These are phyloP conservation scores for Oleoguttula mirabilis DNA, from an alignment of 495 filamentous ascomycete genomes.

Conservation along the genomic window DNA sequence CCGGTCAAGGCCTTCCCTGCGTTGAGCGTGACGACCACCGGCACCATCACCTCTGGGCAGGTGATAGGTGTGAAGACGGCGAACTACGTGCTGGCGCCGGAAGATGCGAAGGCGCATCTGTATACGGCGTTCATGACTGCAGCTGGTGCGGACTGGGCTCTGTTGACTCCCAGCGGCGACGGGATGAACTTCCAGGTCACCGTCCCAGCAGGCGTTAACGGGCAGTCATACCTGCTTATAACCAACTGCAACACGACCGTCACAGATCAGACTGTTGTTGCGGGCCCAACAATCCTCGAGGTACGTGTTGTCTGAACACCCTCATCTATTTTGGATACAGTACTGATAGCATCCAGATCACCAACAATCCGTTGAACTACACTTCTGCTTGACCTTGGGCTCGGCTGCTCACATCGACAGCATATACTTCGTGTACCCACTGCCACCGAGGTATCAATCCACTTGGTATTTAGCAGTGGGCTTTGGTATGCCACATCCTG, in stretches of 20 bases:
- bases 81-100: conserved; percentile 9
- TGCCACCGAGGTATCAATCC: too few relatives aligned
- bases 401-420: too few relatives aligned
- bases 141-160: conserved; percentile 27
- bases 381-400: too few relatives aligned
- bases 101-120: conserved; percentile 4
- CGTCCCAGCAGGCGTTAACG: conserved; percentile 34
- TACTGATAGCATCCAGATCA: too few relatives aligned
- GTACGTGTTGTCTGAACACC: conserved; percentile 23
- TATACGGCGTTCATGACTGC: conserved; percentile 35
- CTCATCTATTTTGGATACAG: too few relatives aligned
- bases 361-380: too few relatives aligned
- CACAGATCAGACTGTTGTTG: conserved; percentile 35
- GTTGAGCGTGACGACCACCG: conserved; percentile 13
- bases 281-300: conserved; percentile 38
- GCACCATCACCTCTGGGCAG: conserved; percentile 9
- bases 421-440: too few relatives aligned
- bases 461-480: conserved; percentile 3
- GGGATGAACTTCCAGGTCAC: conserved; percentile 19
- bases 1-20: conserved; percentile 43
- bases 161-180: conserved; percentile 10
- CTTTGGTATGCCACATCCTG: conserved; percentile 7
- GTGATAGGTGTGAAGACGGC: conserved; percentile 17
- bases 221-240: conserved; percentile 39
- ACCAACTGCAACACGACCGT: conserved; percentile 28